These are phyloP conservation scores for Discostella stelligeroides DNA, from an alignment of 108 stramenopile species.

Conservation along the genomic window DNA sequence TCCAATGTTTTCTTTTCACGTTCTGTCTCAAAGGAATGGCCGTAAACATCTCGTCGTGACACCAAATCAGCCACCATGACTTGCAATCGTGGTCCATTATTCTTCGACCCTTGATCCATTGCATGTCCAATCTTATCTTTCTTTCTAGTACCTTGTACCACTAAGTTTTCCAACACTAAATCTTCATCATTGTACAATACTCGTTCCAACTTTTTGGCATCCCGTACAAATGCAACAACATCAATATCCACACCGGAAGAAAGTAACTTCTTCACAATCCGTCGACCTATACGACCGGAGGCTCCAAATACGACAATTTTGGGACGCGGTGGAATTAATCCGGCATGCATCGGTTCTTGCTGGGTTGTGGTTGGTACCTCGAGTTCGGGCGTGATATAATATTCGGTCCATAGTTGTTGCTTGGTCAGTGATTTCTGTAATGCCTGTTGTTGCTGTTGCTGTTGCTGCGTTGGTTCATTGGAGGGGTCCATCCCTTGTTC, in stretches of 20 bases:
- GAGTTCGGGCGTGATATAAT: not conserved
- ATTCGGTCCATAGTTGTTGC: too few species aligned
- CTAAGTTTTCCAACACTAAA: constrained; percentile 17
- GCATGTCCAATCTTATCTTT: not conserved
- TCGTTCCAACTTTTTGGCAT: constrained; percentile 55
- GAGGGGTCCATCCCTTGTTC: not conserved
- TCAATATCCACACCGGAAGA: constrained; percentile 55
- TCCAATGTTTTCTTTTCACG: not conserved
- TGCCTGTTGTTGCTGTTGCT: not conserved
- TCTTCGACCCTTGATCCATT: constrained; percentile 22
- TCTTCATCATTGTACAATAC: constrained; percentile 62
- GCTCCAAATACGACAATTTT: constrained; percentile 70
- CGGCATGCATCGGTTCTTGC: not conserved
- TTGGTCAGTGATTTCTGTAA: too few species aligned
- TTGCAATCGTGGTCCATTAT: constrained; percentile 51
- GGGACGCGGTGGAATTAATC: constrained; percentile 14
- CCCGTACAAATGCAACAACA: constrained; percentile 67
- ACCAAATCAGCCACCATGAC: constrained; percentile 69
- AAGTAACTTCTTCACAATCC: constrained; percentile 59
- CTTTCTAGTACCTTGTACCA: constrained; percentile 2
- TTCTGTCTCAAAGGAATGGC: constrained; percentile 5
- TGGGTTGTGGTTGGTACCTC: constrained; percentile 12
- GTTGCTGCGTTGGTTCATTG: not conserved
- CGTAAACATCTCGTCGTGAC: constrained; percentile 31
- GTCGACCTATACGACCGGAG: constrained; percentile 60